Base-by-base conservation (phyloP, 345 rosid genomes). In the Citrus trifoliata region DNA sequence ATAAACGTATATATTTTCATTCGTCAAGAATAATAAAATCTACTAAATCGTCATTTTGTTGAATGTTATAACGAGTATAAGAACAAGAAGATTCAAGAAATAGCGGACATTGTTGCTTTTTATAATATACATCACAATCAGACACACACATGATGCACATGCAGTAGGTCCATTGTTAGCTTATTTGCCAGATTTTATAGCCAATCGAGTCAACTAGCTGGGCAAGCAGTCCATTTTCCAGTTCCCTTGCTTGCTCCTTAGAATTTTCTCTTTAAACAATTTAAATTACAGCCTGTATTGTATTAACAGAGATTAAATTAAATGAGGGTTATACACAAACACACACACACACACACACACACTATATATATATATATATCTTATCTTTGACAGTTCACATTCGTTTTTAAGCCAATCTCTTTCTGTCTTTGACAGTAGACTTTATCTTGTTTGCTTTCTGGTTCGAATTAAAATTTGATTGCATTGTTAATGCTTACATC, bases 81-180 rank as follows among this genome's bases (percentile, higher is more conserved):
- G 58, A 53, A 21, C 9, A 71, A 53, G 76, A 58, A 7, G 76
- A 58, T 32, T 73, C 51, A 13, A 59, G 65, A 73, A 71, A 18
- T 30, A 53, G 51, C 51, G 62, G 27, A 19, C 6, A 70, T 48
- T 37, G 13, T 33, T 37, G 38, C 1, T 21, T 64, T 64, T 37
- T 2, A 40, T 70, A 71, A 71, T 51, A 3, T 30, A 40, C 56
- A 48, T 75, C 61, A 48, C 46, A 46, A 63, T 48, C 46, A 46
- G 58, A 62, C 28, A 74, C 2, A 46, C 79, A 66, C 72, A 51
- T 76, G 79, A 61, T 7, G 79, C 79, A 76, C 79, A 76, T 67
- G 79, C 13, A 76, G 64, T 76, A 35, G 73, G 79, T 33, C 73
- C 64, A 3, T 24, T 22, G 25, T 10, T 22, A 51, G 63, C 63